Evolutionary conservation across 371 early-diverging fungal species (phyloP), one percentile per base, ranked within the genome.

Genomic region (Mucor mucedo): DNA sequence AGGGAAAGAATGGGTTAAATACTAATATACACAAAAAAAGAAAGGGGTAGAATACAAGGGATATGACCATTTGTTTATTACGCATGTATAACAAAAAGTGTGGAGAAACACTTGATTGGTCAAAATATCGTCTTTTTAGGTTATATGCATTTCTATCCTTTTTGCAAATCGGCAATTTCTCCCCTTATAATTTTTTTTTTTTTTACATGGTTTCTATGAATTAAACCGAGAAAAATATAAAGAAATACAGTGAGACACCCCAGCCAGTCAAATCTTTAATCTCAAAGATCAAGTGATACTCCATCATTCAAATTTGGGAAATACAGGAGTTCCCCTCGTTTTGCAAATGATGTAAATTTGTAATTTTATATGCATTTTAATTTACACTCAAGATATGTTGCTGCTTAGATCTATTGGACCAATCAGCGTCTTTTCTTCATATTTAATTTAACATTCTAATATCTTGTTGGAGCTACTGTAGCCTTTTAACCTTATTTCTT

Each of bases 71-170:
- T 57, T 57, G 58, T 57, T 57, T 57, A 45, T 35, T 55, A 44
- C 10, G 53, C 52, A 52, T 50, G n/a, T 40, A 35, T n/a, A 30
- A 38, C 48, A 39, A 30, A 58, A 65, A 58, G 52, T 65, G 53
- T 58, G 59, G 65, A 55, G 59, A 50, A 53, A 58, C 2, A 11
- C 35, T 29, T 57, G 63, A 63, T 57, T 63, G 63, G 57, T 63
- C 35, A 44, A 40, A 40, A 27, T 45, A 45, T 57, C 55, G 29
- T 45, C 60, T 30, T 65, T 57, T 57, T 57, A 32, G 27, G 58
- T 11, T 29, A 56, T 50, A 49, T 62, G 53, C 61, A 60, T 57
- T 42, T 27, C 48, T 21, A 47, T 47, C 27, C 48, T 27, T 47
- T 5, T 27, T 47, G 42, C 10, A 47, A 47, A 7, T n/a, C 7